A percentile compares a stretch with the other conserved stretches of the same genome.
These are phyloP conservation scores for Cercospora sesami DNA, from an alignment of 2,329 filamentous ascomycete genomes.

Conservation along the genomic window DNA sequence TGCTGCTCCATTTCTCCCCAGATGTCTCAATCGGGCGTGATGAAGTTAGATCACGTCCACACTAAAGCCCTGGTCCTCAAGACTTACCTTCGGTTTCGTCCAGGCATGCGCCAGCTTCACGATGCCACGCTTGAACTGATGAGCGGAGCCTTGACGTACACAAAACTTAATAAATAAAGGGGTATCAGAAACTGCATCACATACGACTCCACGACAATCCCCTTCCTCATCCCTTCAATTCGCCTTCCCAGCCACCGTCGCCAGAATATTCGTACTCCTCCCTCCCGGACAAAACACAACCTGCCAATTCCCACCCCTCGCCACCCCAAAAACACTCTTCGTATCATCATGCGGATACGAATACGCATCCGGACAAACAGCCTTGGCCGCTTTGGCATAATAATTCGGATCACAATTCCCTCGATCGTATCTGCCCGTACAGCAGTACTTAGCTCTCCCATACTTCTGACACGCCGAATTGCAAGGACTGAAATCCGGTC, in stretches of 20 bases:
- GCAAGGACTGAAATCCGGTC: conserved; percentile 75
- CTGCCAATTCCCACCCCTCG: conserved; percentile 71
- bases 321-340: conserved; percentile 59
- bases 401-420: conserved; percentile 64
- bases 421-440: conserved; percentile 67
- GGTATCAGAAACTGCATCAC: neutral
- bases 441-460: conserved; percentile 69
- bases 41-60: too few species aligned
- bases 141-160: too few species aligned
- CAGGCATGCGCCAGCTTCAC: too few species aligned
- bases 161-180: neutral
- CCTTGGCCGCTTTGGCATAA: conserved; percentile 70
- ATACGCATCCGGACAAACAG: conserved; percentile 80
- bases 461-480: conserved; percentile 73
- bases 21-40: too few species aligned
- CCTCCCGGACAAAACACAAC: conserved; percentile 72
- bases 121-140: too few species aligned
- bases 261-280: conserved; percentile 52
- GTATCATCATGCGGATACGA: conserved; percentile 67
- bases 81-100: too few species aligned
- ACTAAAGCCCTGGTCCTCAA: too few species aligned
- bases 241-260: conserved; percentile 20
- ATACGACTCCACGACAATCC: neutral
- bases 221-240: neutral
- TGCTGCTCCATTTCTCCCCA: too few species aligned